Conservation (phyloP, 192 early-diverging fungal genomes). For the Chytriomyces sp. region DNA sequence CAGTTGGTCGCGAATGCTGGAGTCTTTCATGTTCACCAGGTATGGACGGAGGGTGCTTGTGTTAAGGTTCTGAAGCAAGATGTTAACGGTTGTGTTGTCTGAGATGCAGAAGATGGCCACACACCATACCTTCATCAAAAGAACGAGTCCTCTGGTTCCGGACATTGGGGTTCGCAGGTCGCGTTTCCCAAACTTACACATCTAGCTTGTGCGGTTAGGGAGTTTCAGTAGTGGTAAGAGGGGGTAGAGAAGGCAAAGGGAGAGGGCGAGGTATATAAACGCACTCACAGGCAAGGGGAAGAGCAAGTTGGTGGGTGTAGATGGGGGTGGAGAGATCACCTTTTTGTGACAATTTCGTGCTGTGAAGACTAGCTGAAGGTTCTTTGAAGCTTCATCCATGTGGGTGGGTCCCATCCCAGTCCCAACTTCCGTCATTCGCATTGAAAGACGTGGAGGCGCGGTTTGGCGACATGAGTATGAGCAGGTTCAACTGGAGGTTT, state of each 20-base stretch:
- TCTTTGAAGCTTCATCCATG: too few relatives aligned
- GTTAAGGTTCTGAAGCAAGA: neutral
- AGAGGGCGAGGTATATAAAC: too few relatives aligned
- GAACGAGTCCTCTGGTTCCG: neutral
- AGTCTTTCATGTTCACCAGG: neutral
- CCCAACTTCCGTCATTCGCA: constrained; percentile 13
- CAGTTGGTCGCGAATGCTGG: neutral
- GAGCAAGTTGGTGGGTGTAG: too few relatives aligned
- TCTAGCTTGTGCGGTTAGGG: neutral
- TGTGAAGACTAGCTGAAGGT: neutral
- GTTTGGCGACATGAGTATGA: neutral
- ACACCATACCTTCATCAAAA: neutral
- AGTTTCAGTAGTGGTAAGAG: too few relatives aligned
- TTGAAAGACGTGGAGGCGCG: neutral
- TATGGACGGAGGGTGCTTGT: neutral
- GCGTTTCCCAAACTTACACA: neutral
- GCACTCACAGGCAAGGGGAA: too few relatives aligned
- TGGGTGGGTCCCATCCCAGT: neutral
- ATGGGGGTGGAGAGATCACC: too few relatives aligned
- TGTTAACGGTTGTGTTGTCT: neutral
- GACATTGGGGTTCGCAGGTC: neutral
- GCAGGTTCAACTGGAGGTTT: neutral
- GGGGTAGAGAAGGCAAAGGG: too few relatives aligned
- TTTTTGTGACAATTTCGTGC: too few relatives aligned
- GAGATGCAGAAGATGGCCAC: neutral